phyloP scores from a whole-genome alignment of 208 protist species.

The Leishmania arabica region DNA sequence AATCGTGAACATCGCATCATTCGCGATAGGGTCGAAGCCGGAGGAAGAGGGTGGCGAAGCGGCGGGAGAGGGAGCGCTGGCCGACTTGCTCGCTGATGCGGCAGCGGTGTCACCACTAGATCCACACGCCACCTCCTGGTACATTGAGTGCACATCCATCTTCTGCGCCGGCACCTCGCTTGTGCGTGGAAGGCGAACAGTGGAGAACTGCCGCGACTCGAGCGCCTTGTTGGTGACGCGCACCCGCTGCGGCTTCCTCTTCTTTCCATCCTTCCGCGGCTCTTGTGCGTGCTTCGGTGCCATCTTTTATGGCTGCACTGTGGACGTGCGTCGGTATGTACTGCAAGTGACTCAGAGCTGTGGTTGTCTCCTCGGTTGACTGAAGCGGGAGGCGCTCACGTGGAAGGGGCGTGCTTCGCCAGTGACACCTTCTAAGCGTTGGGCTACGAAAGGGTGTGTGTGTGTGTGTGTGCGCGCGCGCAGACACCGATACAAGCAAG shows the following conservation, averaged over 20 bases:
- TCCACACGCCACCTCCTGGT: conserved; percentile 12
- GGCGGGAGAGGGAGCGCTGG: neutral
- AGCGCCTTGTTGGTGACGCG: conserved; percentile 79
- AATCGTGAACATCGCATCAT: conserved; percentile 73
- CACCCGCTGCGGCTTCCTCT: conserved; percentile 63
- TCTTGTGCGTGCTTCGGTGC: conserved; percentile 17
- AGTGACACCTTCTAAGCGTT: neutral
- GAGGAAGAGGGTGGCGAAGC: neutral
- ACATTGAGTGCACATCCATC: conserved; percentile 63
- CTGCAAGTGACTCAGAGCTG: neutral
- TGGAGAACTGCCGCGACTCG: conserved; percentile 80
- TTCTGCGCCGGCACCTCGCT: conserved; percentile 49
- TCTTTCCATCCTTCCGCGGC: conserved; percentile 23
- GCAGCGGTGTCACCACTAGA: neutral
- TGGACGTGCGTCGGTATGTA: conserved; percentile 2
- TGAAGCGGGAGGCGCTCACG: neutral
- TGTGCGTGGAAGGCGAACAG: conserved; percentile 58
- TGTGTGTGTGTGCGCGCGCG: neutral
- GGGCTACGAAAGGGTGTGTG: neutral
- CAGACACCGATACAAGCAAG: neutral
- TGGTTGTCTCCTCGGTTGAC: neutral
- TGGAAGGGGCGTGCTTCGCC: neutral
- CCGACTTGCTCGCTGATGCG: neutral
- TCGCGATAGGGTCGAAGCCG: conserved; percentile 78
- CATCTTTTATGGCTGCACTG: neutral